Evolutionary conservation across 2,329 filamentous ascomycete species (phyloP).

Genomic region (Akanthomyces dipterigenus): DNA sequence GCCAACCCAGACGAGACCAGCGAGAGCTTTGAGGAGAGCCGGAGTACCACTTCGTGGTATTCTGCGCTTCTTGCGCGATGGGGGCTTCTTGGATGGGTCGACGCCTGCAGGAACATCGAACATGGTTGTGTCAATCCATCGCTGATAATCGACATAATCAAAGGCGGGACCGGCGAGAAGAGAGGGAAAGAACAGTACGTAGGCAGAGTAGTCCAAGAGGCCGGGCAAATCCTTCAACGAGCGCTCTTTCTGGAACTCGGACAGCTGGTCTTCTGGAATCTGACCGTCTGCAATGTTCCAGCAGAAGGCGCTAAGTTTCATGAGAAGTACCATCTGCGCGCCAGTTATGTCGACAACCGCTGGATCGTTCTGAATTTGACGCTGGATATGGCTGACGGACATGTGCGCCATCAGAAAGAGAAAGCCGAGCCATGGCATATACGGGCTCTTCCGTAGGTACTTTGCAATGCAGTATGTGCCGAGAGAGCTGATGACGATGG

Average conservation of each 20-base stretch:
- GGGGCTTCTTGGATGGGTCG: constrained; percentile 79
- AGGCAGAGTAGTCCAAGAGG: constrained; percentile 77
- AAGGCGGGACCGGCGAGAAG: constrained; percentile 88
- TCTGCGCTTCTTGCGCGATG: constrained; percentile 80
- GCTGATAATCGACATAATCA: constrained; percentile 86
- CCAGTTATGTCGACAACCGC: constrained; percentile 78
- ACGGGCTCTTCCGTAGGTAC: constrained; percentile 69
- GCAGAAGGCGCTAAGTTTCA: constrained; percentile 95
- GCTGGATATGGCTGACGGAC: constrained; percentile 80
- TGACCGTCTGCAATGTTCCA: constrained; percentile 97
- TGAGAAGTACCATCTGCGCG: constrained; percentile 95
- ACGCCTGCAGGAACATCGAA: constrained; percentile 76
- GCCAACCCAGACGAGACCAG: constrained; percentile 73
- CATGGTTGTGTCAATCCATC: constrained; percentile 91
- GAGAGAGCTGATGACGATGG: constrained; percentile 69
- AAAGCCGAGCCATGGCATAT: constrained; percentile 98
- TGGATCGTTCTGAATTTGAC: constrained; percentile 64
- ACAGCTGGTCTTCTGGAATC: constrained; percentile 70
- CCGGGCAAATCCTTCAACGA: constrained; percentile 68
- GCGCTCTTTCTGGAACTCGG: constrained; percentile 77
- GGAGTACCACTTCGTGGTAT: constrained; percentile 88
- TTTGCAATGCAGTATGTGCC: constrained; percentile 79
- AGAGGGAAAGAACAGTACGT: constrained; percentile 91
- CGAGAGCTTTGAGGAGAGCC: constrained; percentile 66
- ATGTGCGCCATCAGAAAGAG: constrained; percentile 93